Conservation (phyloP, 2,329 filamentous ascomycete species). For the Paraphaeosphaeria sporulosa region DNA sequence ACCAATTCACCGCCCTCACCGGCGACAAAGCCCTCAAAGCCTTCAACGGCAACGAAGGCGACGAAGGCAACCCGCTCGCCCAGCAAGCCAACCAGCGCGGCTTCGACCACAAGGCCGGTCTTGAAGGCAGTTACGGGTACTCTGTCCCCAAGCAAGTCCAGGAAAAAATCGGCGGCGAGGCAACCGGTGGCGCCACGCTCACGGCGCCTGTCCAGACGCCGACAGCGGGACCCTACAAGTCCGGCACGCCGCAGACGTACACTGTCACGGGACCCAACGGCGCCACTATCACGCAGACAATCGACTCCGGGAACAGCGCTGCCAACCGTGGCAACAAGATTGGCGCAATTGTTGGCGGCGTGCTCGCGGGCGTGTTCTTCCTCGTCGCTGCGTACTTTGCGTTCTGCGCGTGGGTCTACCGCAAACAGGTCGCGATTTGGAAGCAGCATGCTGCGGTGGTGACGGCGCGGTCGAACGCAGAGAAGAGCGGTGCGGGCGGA, state of each 20-base stretch:
- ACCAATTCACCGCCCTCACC: constrained; percentile 70
- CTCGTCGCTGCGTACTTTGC: constrained; percentile 70
- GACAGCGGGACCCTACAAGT: constrained; percentile 73
- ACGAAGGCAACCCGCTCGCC: constrained; percentile 55
- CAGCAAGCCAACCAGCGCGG: constrained; percentile 61
- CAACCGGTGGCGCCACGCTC: constrained; percentile 72
- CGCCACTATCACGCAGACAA: constrained; percentile 49
- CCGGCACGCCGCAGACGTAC: constrained; percentile 73
- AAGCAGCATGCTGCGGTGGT: constrained; percentile 72
- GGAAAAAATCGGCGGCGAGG: constrained; percentile 71
- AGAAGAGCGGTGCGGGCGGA: constrained; percentile 46
- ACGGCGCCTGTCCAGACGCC: constrained; percentile 69
- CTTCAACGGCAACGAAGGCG: constrained; percentile 33
- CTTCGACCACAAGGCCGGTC: constrained; percentile 62
- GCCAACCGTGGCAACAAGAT: constrained; percentile 53
- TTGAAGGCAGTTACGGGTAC: constrained; percentile 71
- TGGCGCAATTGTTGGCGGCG: constrained; percentile 64
- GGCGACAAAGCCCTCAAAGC: constrained; percentile 60
- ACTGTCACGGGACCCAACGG: constrained; percentile 62
- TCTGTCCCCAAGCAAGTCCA: constrained; percentile 71
- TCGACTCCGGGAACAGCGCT: constrained; percentile 33
- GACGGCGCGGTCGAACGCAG: constrained; percentile 63
- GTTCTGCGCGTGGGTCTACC: constrained; percentile 77
- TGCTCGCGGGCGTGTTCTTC: constrained; percentile 71
- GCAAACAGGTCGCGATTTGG: constrained; percentile 74